Conservation (phyloP, 306 rosid genomes). For the Cicer chorassanicum region DNA sequence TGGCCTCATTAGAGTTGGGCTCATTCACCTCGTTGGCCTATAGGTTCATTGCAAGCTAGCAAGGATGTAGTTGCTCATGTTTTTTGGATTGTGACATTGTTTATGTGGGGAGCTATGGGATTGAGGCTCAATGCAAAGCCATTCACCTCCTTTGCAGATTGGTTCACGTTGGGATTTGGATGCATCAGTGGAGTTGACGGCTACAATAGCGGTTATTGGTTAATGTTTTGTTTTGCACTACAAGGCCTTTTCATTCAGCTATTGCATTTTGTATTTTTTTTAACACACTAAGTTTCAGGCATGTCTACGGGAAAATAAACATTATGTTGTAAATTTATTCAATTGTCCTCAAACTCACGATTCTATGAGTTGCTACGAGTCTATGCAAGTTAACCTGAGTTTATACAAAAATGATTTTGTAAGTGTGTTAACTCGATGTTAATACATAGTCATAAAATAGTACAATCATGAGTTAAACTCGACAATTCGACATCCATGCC, state of each 20-base stretch:
- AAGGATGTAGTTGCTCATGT: neutral
- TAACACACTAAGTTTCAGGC: too few species aligned
- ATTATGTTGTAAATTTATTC: neutral
- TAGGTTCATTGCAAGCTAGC: neutral
- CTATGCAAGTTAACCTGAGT: neutral
- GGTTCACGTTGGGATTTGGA: too few species aligned
- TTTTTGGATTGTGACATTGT: neutral
- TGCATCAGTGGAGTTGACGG: too few species aligned
- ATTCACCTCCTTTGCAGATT: too few species aligned
- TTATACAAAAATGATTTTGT: neutral
- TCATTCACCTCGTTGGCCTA: neutral
- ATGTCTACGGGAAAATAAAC: neutral
- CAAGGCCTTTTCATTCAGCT: too few species aligned
- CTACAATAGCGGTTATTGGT: too few species aligned
- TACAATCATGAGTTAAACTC: neutral
- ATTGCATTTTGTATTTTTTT: too few species aligned
- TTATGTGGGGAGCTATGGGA: too few species aligned
- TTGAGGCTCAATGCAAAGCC: too few species aligned
- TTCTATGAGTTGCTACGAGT: neutral
- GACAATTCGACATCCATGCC: neutral
- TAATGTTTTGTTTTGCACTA: too few species aligned
- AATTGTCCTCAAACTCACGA: neutral
- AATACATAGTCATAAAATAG: neutral
- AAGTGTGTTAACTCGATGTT: neutral
- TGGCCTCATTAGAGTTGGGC: neutral